Conservation (phyloP, 257 asterid species). For the Marsdenia floribunda region DNA sequence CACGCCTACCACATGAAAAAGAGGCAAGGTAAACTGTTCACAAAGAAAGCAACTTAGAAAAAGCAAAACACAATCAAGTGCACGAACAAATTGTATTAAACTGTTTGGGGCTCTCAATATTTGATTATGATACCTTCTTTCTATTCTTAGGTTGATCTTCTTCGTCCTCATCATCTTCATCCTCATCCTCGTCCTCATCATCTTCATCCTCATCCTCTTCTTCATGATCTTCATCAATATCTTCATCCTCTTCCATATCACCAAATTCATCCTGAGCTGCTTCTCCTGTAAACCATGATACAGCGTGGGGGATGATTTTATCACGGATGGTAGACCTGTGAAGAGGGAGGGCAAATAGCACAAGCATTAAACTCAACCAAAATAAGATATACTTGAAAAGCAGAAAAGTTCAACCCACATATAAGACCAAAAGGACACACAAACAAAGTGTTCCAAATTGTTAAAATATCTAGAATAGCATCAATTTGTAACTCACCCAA, state of each 20-base stretch:
- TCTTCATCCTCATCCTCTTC: conserved; percentile 29
- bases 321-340: conserved; percentile 80
- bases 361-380: background rate
- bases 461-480: background rate
- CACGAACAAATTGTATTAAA: background rate
- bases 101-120: background rate
- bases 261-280: conserved; percentile 61
- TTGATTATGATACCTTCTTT: conserved; percentile 41
- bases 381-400: background rate
- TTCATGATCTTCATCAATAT: conserved; percentile 1
- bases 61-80: background rate
- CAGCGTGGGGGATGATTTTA: conserved; percentile 85
- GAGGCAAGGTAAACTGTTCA: background rate
- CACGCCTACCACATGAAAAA: background rate
- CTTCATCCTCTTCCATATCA: conserved; percentile 54
- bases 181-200: conserved; percentile 38
- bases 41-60: background rate
- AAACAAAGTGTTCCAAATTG: background rate
- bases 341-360: background rate
- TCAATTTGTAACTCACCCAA: conserved; percentile 46
- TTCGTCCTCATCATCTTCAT: conserved; percentile 39
- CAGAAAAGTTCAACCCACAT: background rate
- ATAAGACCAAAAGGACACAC: background rate
- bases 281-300: conserved; percentile 94
- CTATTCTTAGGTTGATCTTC: conserved; percentile 44